Percentiles rank a stretch among this genome's conserved stretches.
These are phyloP conservation scores for California macrophylla DNA, from an alignment of 441 rosid species.

Conservation along the genomic window DNA sequence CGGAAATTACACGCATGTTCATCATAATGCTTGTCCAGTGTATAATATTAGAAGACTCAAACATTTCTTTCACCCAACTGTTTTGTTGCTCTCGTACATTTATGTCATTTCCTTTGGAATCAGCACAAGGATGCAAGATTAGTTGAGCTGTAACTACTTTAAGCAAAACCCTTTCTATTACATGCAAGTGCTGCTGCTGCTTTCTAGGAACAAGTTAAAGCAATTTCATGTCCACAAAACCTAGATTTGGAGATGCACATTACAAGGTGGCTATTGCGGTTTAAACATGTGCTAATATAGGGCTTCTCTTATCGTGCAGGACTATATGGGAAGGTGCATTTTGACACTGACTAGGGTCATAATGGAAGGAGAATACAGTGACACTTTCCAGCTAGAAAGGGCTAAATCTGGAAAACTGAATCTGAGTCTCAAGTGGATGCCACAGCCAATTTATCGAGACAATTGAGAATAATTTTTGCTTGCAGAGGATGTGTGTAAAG, in stretches of 20 bases:
- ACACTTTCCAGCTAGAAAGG: slow-evolving; percentile 47
- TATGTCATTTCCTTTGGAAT: no score
- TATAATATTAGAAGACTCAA: background rate
- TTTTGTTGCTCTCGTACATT: no score
- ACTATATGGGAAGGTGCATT: slow-evolving; percentile 82
- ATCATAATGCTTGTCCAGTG: no score
- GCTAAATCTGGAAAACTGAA: slow-evolving; percentile 58
- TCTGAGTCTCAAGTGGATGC: slow-evolving; percentile 77
- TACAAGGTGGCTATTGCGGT: background rate
- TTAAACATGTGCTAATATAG: background rate
- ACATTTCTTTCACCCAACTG: background rate
- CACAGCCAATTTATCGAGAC: slow-evolving; percentile 81
- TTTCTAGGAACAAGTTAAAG: background rate
- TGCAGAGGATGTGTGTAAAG: slow-evolving; percentile 2
- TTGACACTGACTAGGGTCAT: slow-evolving; percentile 61
- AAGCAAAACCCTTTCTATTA: no score
- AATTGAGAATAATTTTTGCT: slow-evolving; percentile 25
- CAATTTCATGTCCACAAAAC: background rate
- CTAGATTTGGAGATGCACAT: background rate
- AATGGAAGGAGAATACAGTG: slow-evolving; percentile 77
- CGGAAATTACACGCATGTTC: no score
- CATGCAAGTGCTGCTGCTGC: background rate
- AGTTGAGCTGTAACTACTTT: background rate
- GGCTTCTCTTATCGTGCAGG: slow-evolving; percentile 34
- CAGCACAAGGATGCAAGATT: no score